These are phyloP conservation scores for Ceratocystis lukuohia DNA, from an alignment of 2,329 filamentous ascomycete species.

Conservation along the genomic window DNA sequence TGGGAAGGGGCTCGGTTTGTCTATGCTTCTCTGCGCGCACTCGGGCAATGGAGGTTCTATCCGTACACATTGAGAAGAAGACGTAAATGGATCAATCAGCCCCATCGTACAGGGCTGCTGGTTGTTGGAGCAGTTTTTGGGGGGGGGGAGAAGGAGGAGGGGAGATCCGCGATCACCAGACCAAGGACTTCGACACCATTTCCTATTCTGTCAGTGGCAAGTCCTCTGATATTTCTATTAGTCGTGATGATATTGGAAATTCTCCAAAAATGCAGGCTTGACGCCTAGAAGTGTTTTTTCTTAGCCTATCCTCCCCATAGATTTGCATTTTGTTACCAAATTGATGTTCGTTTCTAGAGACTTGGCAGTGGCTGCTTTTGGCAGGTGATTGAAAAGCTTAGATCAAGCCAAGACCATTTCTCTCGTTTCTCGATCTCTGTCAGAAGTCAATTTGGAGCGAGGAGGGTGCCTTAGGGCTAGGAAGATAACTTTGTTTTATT, in stretches of 20 bases:
- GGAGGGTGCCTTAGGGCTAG: background rate
- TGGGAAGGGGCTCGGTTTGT: too few relatives aligned
- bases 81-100: background rate
- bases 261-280: background rate
- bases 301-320: background rate
- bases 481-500: background rate
- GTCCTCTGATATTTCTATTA: background rate
- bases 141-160: background rate
- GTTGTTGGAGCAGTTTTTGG: background rate
- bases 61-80: too few relatives aligned
- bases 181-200: background rate
- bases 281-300: background rate
- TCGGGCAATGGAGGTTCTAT: too few relatives aligned
- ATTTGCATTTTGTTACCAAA: background rate
- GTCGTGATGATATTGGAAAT: background rate
- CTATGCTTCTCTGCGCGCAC: too few relatives aligned
- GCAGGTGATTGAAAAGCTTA: constrained; percentile 5
- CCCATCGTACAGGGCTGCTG: background rate
- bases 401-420: background rate
- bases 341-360: background rate
- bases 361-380: background rate
- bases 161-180: background rate
- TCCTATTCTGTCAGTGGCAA: background rate
- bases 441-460: background rate
- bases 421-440: constrained; percentile 1